Conservation (phyloP, 805 yeast species). For the Myxozyma monticola region DNA sequence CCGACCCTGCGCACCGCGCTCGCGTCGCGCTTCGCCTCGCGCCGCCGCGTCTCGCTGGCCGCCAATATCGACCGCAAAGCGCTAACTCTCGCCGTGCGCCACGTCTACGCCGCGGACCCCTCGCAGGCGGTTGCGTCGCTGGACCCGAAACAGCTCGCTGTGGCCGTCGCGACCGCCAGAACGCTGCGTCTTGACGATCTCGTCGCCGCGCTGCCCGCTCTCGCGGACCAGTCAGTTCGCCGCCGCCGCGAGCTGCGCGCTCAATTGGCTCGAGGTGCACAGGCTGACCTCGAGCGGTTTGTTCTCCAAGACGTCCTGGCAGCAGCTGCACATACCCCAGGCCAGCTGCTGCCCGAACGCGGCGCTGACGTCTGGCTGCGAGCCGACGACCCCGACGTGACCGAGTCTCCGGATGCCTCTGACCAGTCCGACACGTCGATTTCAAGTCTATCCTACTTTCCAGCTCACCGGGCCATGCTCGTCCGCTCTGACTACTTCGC, state of each 20-base stretch:
- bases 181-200: slow-evolving; percentile 43
- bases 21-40: slow-evolving; percentile 33
- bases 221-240: slow-evolving; percentile 36
- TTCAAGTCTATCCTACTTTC: slow-evolving; percentile 45
- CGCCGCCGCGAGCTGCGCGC: slow-evolving; percentile 40
- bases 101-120: slow-evolving; percentile 44
- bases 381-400: neutral
- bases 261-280: slow-evolving; percentile 39
- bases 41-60: slow-evolving; percentile 31
- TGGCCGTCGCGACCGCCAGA: slow-evolving; percentile 40
- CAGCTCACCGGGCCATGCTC: slow-evolving; percentile 63
- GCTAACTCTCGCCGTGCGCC: slow-evolving; percentile 37
- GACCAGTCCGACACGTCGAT: slow-evolving; percentile 17
- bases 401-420: slow-evolving; percentile 20
- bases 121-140: slow-evolving; percentile 35
- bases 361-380: neutral
- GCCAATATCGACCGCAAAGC: slow-evolving; percentile 34
- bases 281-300: slow-evolving; percentile 33
- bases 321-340: neutral
- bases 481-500: slow-evolving; percentile 63
- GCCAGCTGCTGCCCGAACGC: too few relatives aligned
- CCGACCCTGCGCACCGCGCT: slow-evolving; percentile 37
- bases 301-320: slow-evolving; percentile 37
- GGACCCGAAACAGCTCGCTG: slow-evolving; percentile 18
- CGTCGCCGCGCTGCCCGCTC: slow-evolving; percentile 39